Evolutionary conservation across 805 yeast genomes (phyloP), one percentile per base, ranked within the genome.

Genomic region (Myxozyma monticola): DNA sequence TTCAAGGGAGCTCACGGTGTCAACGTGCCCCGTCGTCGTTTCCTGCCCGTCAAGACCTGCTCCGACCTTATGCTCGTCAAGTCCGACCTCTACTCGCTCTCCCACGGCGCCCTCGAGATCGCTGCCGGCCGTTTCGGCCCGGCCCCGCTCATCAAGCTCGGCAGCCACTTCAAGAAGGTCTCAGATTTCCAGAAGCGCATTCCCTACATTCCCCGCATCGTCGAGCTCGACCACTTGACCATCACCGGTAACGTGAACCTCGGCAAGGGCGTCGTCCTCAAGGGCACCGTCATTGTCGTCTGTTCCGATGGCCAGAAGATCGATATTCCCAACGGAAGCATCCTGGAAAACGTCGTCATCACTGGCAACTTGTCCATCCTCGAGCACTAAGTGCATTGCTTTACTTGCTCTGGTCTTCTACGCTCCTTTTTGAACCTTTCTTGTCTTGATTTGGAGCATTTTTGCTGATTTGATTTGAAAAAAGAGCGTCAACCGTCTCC

Each of bases 41-140:
- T 93, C 79, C 79, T 93, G 74, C 99, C 99, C 14, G 99, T 93
- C 63, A 93, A 93, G 77, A 93, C 99, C 17, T 88, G 93, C 71
- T 89, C 97, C 5, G 99, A 93, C 70, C 75, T 93, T 71, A 75
- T 93, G 63, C 78, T 93, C 65, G 99, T 93, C 59, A 93, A 93
- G 73, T 89, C 97, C 8, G 98, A 93, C 69, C 78, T 93, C 66
- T 93, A 91, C 76, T 79, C 77, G 66, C 77, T 93, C 68, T 87
- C 85, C 68, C 97, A 89, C 66, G 98, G 99, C 67, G 84, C 96
- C 12, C 79, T 93, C 63, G 83, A 77, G 61, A 73, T 91, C 68
- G 91, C 88, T 66, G 83, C 90, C 45, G 74, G 83, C 47, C 83
- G 99, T 73, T 91, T 84, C 62, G 91, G 91, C 36, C 81, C 95